A percentile compares a stretch with the other conserved stretches of the same genome.
Evolutionary conservation across 1,284 basidiomycete species (phyloP).

Genomic region (Ceratobasidium sp.): DNA sequence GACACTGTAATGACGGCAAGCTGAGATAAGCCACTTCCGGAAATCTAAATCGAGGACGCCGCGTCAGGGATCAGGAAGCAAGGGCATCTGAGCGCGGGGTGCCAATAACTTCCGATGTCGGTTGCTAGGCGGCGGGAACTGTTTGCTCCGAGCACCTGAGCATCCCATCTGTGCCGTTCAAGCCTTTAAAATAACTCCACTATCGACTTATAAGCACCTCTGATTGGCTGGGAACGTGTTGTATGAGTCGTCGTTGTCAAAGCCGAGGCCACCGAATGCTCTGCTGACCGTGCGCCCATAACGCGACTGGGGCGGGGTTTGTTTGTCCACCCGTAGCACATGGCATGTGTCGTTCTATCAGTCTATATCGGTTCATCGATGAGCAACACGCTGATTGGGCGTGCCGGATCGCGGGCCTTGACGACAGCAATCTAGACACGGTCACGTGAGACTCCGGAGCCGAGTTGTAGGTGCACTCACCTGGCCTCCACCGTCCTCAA

Average conservation of each 20-base stretch:
- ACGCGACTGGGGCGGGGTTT: constrained; percentile 16
- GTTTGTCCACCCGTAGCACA: background rate
- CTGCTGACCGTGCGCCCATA: background rate
- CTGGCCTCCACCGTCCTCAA: background rate
- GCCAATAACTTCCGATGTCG: no score
- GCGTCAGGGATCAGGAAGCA: no score
- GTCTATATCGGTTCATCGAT: background rate
- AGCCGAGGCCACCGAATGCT: background rate
- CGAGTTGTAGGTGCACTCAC: background rate
- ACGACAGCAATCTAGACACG: background rate
- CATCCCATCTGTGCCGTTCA: no score
- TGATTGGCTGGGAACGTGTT: background rate
- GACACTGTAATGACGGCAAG: no score
- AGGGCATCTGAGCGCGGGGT: no score
- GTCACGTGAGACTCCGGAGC: background rate
- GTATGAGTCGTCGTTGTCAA: background rate
- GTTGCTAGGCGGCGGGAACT: no score
- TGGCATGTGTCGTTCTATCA: background rate
- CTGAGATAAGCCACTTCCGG: no score
- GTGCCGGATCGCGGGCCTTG: no score
- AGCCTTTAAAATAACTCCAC: no score
- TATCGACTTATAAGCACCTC: no score
- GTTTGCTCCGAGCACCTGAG: no score
- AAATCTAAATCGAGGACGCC: no score
- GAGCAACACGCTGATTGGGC: background rate